Percentiles rank a stretch among this genome's conserved stretches.
Evolutionary conservation across 1,284 basidiomycete genomes (phyloP).

Genomic region (Ustilago vetiveriae): DNA sequence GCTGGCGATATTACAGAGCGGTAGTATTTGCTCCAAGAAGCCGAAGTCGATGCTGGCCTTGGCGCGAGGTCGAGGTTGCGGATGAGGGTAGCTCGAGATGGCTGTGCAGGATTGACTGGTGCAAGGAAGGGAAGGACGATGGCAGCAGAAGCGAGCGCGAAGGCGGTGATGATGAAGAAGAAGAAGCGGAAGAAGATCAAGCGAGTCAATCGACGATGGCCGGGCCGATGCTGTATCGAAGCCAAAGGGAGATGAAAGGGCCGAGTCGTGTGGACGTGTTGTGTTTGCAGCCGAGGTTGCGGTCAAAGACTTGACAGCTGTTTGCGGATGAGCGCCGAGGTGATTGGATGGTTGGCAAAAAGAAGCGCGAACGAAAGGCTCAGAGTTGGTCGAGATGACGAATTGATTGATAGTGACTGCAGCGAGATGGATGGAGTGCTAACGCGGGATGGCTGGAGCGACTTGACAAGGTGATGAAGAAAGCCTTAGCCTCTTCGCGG

Average conservation of each 20-base stretch:
- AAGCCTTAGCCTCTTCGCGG: no score
- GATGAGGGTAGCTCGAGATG: no score
- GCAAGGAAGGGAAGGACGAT: constrained; percentile 1
- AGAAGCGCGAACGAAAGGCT: constrained; percentile 1
- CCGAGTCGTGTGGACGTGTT: constrained; percentile 7
- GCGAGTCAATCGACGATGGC: constrained; percentile 16
- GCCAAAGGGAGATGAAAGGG: not conserved
- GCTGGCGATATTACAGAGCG: not conserved
- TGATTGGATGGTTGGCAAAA: not conserved
- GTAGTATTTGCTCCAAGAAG: no score
- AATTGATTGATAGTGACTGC: constrained; percentile 11
- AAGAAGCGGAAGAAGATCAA: not conserved
- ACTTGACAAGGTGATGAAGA: constrained; percentile 8
- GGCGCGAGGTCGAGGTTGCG: not conserved
- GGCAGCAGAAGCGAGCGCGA: no score
- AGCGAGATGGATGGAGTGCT: constrained; percentile 9
- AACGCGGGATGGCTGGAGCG: constrained; percentile 25
- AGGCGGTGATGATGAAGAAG: not conserved
- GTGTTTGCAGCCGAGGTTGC: not conserved
- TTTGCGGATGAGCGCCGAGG: not conserved
- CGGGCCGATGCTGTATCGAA: constrained; percentile 18
- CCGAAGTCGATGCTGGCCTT: no score
- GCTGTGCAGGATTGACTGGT: no score
- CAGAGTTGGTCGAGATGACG: constrained; percentile 30
- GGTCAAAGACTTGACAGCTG: not conserved